A percentile compares a stretch with the other conserved stretches of the same genome.
These are phyloP conservation scores for Schoenoplectus tabernaemontani DNA, from an alignment of 202 grass and related monocot species.

Conservation along the genomic window DNA sequence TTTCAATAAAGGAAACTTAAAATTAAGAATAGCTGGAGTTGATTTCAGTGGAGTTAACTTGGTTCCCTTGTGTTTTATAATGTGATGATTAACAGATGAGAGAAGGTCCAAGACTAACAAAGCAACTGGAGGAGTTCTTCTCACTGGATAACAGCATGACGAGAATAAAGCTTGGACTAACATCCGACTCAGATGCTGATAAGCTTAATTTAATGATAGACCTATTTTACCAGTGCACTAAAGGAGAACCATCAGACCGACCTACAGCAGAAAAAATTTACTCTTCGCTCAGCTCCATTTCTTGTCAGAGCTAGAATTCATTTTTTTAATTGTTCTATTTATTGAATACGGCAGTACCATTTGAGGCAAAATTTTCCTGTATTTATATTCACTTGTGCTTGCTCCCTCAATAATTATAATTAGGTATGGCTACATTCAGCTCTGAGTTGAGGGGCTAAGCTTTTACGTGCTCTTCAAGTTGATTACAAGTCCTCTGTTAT, in stretches of 20 bases:
- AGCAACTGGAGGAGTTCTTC: conserved; percentile 69
- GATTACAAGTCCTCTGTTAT: too few species aligned
- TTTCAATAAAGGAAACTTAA: background rate
- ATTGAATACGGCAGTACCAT: background rate
- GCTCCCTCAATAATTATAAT: background rate
- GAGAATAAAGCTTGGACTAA: conserved; percentile 44
- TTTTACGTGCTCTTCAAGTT: too few species aligned
- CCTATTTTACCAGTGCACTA: conserved; percentile 81
- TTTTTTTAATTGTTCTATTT: conserved; percentile 15
- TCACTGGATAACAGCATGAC: conserved; percentile 39
- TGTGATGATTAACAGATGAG: conserved; percentile 50
- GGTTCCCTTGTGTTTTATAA: conserved; percentile 10
- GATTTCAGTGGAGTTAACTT: conserved; percentile 6
- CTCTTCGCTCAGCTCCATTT: conserved; percentile 44
- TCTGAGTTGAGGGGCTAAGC: background rate
- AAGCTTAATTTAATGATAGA: conserved; percentile 74
- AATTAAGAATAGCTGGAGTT: background rate
- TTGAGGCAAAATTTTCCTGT: too few species aligned
- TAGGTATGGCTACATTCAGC: background rate
- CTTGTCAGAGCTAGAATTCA: background rate
- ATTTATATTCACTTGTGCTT: background rate
- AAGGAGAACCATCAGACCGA: conserved; percentile 46
- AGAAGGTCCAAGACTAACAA: conserved; percentile 65
- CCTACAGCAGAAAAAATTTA: conserved; percentile 69
- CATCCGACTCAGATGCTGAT: conserved; percentile 56